Evolutionary conservation across 768 basidiomycete species (phyloP).

Genomic region (Melanogaster broomeanus): DNA sequence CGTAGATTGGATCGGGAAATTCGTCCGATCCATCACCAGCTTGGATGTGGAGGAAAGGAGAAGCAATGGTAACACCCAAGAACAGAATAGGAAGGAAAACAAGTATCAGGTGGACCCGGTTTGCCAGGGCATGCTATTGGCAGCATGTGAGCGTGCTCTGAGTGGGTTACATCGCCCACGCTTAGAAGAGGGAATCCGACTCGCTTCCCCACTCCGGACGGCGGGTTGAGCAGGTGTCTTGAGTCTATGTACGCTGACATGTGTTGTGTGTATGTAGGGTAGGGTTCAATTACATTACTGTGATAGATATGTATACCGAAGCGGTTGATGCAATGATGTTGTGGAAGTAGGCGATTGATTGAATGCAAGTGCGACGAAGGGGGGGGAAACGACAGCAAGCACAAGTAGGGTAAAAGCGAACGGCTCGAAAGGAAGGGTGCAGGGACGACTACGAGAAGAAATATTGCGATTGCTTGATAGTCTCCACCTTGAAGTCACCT

Average conservation of each 20-base stretch:
- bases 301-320: not conserved
- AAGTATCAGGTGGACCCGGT: conserved; percentile 16
- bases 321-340: not conserved
- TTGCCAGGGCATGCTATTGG: conserved; percentile 29
- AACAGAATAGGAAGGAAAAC: not conserved
- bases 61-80: not conserved
- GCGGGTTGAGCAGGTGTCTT: not conserved
- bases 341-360: not conserved
- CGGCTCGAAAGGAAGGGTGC: not conserved
- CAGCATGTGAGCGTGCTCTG: conserved; percentile 28
- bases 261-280: not conserved
- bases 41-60: not conserved
- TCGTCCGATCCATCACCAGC: conserved; percentile 12
- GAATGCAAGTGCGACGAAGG: not conserved
- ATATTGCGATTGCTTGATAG: conserved; percentile 80
- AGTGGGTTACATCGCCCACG: conserved; percentile 5
- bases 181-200: not conserved
- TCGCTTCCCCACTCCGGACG: too few relatives aligned
- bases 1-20: conserved; percentile 23
- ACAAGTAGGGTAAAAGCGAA: not conserved
- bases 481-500: conserved; percentile 82
- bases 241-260: conserved; percentile 15
- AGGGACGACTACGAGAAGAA: conserved; percentile 79
- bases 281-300: not conserved
- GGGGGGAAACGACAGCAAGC: not conserved